Evolutionary conservation across 1,284 basidiomycete species (phyloP), one percentile per base, ranked within the genome.

Genomic region (Ceratobasidium sp.): DNA sequence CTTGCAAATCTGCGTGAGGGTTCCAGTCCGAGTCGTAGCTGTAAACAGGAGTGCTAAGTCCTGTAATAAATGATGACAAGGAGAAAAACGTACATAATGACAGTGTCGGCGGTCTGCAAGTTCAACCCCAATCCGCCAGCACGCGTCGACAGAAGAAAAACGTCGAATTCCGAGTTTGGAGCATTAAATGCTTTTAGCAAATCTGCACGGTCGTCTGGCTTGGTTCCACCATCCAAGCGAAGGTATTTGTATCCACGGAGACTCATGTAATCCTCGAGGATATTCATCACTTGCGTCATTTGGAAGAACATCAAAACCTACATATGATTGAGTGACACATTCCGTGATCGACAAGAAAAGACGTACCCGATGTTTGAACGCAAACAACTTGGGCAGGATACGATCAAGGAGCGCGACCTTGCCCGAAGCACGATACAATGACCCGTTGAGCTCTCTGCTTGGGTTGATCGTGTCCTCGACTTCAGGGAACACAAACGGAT

Each of bases 211-310:
- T 98, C 97, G 75, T 99, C 98, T 16, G 96, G 97, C 86, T 98
- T 98, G 51, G 98, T 99, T 16, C 94, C 92, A 86, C 98, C 98
- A 83, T 99, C 98, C 29, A 99, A 87, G 79, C 98, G 95, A 68
- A 98, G 90, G 83, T 96, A 94, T 81, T 94, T 92, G 88, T 91
- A 96, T 22, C 89, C 89, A 84, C 93, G 91, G 86, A 92, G 93
- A 81, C 94, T 93, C 81, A 98, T 85, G 81, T 98, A 99, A 81
- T 99, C 98, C 81, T 98, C 96, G 89, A 99, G 97, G 82, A 99
- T 98, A 79, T 98, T 96, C 97, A 99, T 98, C 81, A 98, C 96
- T 80, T 96, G 90, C 8, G 97, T 98, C 97, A 98, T 98, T 84
- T 99, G 97, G 91, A 98, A 98, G 89, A 98, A 98, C 81, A 99